Percentiles rank a stretch among this genome's conserved stretches.
phyloP scores from a whole-genome alignment of 768 basidiomycete species.

The Stropharia rugosoannulata region DNA sequence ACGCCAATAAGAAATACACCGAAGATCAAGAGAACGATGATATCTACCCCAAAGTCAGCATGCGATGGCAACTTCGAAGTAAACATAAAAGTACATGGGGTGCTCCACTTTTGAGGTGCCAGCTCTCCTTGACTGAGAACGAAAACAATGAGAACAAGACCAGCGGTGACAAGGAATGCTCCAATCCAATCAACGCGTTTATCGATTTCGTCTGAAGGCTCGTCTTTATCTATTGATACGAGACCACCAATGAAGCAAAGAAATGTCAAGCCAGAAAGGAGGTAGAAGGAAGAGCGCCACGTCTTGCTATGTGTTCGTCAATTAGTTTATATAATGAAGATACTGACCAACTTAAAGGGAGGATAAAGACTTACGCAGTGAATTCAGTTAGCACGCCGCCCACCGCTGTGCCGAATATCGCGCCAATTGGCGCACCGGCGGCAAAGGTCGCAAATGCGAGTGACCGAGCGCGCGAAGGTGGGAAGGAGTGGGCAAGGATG shows the following conservation, averaged over 20 bases:
- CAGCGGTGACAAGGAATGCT: conserved; percentile 58
- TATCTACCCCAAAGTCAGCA: conserved; percentile 40
- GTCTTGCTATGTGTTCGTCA: conserved; percentile 31
- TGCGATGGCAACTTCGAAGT: background rate
- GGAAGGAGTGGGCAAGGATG: conserved; percentile 79
- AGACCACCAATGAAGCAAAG: conserved; percentile 52
- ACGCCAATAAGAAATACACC: conserved; percentile 52
- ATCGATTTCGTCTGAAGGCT: conserved; percentile 37
- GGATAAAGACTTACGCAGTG: conserved; percentile 29
- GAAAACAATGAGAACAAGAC: conserved; percentile 71
- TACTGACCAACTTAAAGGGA: too few species aligned
- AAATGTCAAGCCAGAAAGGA: conserved; percentile 56
- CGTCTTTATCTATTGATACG: conserved; percentile 63
- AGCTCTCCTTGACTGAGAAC: conserved; percentile 66
- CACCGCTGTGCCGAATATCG: conserved; percentile 62
- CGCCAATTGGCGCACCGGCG: conserved; percentile 84
- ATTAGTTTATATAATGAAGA: too few species aligned
- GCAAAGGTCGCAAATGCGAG: conserved; percentile 82
- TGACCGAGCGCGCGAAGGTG: conserved; percentile 61
- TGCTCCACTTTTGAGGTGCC: conserved; percentile 61
- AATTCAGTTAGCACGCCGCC: conserved; percentile 73
- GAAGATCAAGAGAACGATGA: conserved; percentile 65
- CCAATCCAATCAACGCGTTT: conserved; percentile 77
- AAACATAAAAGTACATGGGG: conserved; percentile 27
- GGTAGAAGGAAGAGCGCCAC: conserved; percentile 68